Evolutionary conservation across 352 stramenopile species (phyloP), one percentile per base, ranked within the genome.

Genomic region (Globisporangium splendens): DNA sequence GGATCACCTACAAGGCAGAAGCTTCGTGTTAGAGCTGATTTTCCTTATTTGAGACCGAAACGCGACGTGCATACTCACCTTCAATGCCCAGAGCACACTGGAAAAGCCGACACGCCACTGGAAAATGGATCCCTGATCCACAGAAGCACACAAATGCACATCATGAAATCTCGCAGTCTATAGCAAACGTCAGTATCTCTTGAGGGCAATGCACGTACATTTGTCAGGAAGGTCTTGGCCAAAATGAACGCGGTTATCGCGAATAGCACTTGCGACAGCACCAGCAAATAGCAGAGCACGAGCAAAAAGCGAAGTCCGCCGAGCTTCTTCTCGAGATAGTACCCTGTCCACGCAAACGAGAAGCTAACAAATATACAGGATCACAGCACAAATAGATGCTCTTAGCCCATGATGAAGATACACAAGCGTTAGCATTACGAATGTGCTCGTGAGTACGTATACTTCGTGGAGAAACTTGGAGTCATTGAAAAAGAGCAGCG

Each of bases 341-440:
- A 68, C 1, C 65, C 65, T 24, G 61, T 72, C 62, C 56, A 72
- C 24, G 48, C 54, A 18, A 72, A 68, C 41, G 65, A 72, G 14
- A 68, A 39, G 33, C 63, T 70, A 35, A 20, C 35, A 47, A n/a
- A 56, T 47, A 33, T 5, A 46, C 14, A 8, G 14, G 6, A 15
- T 31, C n/a, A n/a, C n/a, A n/a, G n/a, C n/a, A n/a, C n/a, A n/a
- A n/a, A n/a, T n/a, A n/a, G n/a, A n/a, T n/a, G n/a, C n/a, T n/a
- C n/a, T 6, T 31, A 31, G 24, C 24, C 24, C 24, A 31, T 31
- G 24, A 31, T 31, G 24, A 31, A 31, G 24, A 31, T 31, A 31
- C 24, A 31, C 22, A 44, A 24, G 24, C 5, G 8, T 17, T 21
- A 33, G 31, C 21, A n/a, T n/a, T 31, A 28, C 18, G 24, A 8